Conservation (phyloP, 139 green algal species). For the Chlorella ohadii region DNA sequence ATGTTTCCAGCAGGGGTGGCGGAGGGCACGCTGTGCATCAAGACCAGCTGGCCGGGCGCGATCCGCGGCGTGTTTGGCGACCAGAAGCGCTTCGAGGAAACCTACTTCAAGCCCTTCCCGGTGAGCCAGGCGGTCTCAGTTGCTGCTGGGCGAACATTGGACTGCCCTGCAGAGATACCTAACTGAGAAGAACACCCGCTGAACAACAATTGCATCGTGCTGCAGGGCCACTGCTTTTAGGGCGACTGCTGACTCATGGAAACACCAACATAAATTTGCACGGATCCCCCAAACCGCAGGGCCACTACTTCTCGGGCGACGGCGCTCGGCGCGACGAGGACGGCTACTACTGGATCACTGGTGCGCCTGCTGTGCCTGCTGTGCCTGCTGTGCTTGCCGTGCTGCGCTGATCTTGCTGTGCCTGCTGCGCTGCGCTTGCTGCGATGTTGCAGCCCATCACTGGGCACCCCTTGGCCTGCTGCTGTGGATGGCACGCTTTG, state of each 20-base stretch:
- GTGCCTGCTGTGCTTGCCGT: background rate
- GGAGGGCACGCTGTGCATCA: constrained; percentile 61
- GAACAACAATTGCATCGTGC: too few relatives aligned
- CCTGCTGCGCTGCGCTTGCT: too few relatives aligned
- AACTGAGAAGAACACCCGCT: too few relatives aligned
- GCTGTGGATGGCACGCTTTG: too few relatives aligned
- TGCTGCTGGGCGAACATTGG: too few relatives aligned
- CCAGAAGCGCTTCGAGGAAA: constrained; percentile 77
- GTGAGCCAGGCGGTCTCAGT: constrained; percentile 37
- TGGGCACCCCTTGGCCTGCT: too few relatives aligned
- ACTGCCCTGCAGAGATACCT: too few relatives aligned
- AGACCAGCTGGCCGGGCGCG: constrained; percentile 86
- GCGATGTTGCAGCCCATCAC: too few relatives aligned
- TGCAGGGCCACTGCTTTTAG: too few relatives aligned
- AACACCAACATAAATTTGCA: too few relatives aligned
- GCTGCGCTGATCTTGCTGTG: background rate
- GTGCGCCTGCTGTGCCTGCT: background rate
- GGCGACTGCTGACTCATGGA: too few relatives aligned
- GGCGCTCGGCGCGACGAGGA: constrained; percentile 68
- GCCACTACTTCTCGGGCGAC: constrained; percentile 93
- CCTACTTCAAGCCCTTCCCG: constrained; percentile 14
- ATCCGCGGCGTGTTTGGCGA: constrained; percentile 89
- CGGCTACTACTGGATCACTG: constrained; percentile 75
- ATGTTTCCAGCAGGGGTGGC: constrained; percentile 30
- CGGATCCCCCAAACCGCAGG: constrained; percentile 12